Base-by-base conservation (phyloP, 371 early-diverging fungal genomes). In the Lichtheimia hyalospora region DNA sequence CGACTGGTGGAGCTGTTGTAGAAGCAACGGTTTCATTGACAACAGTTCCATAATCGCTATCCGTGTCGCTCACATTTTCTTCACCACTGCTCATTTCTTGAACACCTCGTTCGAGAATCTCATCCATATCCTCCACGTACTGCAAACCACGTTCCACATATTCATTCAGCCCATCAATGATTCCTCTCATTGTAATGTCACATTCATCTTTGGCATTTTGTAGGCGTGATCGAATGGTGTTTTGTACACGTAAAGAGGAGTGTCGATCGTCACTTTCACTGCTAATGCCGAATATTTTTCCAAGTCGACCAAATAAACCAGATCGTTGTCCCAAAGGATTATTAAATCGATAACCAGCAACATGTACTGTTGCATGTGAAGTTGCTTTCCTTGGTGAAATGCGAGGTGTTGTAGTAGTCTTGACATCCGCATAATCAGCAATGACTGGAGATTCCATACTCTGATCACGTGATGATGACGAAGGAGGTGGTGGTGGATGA, bases 111-210 rank as follows among this genome's bases (percentile, higher is more conserved):
- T 66, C 63, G 20, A 68, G 21, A 4, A 68, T 62, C 50, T 71
- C 69, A 55, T 75, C 67, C 39, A 65, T 66, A 18, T 83, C 75
- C 55, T 84, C 84, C 14, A 83, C 83, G 52, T 85, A 87, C 41
- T 85, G 81, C 42, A 89, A 67, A 2, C 79, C 83, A 27, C 73
- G 77, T 61, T 92, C 91, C 7, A 89, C 89, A 49, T 82, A 86
- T 53, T 88, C 87, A 48, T 87, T 87, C 13, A 92, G 67, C 15
- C 88, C 91, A 43, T 85, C 79, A 52, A 91, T 86, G 55, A 93
- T 87, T 18, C 77, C 70, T n/a, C 86, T 72, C 21, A 90, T 67
- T 50, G 75, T 77, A 18, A 75, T 75, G 48, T 78, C 74, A 57
- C 81, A 81, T 1, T 72, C 72, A 34, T 72, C 61, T 57, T 81